Percentiles rank a stretch among this genome's conserved stretches.
Conservation (phyloP, 768 basidiomycete species). For the Amanita inopinata region DNA sequence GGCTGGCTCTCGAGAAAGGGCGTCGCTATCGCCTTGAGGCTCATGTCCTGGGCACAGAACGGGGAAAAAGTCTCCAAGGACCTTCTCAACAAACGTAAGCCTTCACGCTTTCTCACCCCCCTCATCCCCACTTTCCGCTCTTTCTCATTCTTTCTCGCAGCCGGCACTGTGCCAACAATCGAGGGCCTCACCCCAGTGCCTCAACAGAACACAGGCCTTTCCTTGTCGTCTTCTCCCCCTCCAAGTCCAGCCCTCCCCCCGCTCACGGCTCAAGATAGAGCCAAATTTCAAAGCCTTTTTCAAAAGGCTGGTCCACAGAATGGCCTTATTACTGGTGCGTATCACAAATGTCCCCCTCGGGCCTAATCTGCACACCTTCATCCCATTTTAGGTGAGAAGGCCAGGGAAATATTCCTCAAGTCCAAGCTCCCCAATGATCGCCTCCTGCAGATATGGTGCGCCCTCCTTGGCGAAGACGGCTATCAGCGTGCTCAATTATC, state of each 20-base stretch:
- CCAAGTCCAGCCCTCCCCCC: constrained; percentile 51
- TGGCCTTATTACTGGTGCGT: constrained; percentile 69
- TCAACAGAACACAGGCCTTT: constrained; percentile 50
- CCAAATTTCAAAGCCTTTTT: constrained; percentile 80
- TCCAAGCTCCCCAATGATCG: constrained; percentile 81
- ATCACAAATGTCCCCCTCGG: background rate
- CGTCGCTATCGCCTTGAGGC: constrained; percentile 77
- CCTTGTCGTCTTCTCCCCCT: constrained; percentile 55
- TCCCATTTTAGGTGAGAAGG: constrained; percentile 79
- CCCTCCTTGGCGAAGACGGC: constrained; percentile 6
- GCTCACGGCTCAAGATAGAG: constrained; percentile 69
- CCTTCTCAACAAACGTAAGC: constrained; percentile 63
- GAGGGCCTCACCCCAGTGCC: constrained; percentile 53
- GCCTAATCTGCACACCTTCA: background rate
- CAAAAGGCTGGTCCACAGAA: constrained; percentile 57
- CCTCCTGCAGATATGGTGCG: constrained; percentile 87
- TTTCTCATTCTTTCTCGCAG: constrained; percentile 38
- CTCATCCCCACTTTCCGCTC: constrained; percentile 12
- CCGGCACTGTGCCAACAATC: constrained; percentile 76
- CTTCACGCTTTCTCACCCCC: constrained; percentile 11
- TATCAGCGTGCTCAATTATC: constrained; percentile 7
- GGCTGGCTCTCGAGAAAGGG: constrained; percentile 87
- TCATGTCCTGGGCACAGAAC: constrained; percentile 90
- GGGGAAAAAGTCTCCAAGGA: constrained; percentile 60
- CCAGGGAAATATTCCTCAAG: constrained; percentile 84